Percentiles rank a stretch among this genome's conserved stretches.
Evolutionary conservation across 2,329 filamentous ascomycete species (phyloP).

Genomic region (Fusarium sp.): DNA sequence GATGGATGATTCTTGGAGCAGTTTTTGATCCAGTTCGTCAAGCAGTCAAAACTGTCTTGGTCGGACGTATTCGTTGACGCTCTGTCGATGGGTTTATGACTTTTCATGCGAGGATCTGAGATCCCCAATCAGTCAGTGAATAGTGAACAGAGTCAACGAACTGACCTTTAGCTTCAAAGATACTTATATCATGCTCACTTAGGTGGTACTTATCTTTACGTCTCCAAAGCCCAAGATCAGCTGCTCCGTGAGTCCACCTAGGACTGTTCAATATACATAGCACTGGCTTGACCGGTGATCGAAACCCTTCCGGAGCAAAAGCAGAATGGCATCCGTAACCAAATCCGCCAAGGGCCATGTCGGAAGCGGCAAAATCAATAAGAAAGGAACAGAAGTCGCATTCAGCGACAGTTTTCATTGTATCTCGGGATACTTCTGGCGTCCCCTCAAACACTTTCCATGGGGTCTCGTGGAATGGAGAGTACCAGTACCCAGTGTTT

Average conservation of each 20-base stretch:
- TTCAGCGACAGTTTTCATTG: not conserved
- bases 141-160: accelerated
- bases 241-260: not conserved
- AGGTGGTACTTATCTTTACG: accelerated
- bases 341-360: not conserved
- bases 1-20: not conserved
- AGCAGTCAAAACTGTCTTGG: not conserved
- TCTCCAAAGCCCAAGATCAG: not conserved
- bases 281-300: not conserved
- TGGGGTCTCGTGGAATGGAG: conserved; percentile 7
- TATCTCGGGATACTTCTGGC: too few relatives aligned
- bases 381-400: conserved; percentile 13
- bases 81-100: not conserved
- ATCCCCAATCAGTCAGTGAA: not conserved
- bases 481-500: accelerated
- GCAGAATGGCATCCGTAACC: accelerated
- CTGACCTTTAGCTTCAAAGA: not conserved
- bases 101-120: not conserved
- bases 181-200: not conserved
- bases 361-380: not conserved
- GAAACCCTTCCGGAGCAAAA: too few relatives aligned
- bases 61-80: not conserved
- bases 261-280: not conserved
- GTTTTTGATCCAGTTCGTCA: not conserved
- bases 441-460: not conserved